Evolutionary conservation across 2,329 filamentous ascomycete genomes (phyloP), one percentile per base, ranked within the genome.

Genomic region (Diaporthe ilicicola): DNA sequence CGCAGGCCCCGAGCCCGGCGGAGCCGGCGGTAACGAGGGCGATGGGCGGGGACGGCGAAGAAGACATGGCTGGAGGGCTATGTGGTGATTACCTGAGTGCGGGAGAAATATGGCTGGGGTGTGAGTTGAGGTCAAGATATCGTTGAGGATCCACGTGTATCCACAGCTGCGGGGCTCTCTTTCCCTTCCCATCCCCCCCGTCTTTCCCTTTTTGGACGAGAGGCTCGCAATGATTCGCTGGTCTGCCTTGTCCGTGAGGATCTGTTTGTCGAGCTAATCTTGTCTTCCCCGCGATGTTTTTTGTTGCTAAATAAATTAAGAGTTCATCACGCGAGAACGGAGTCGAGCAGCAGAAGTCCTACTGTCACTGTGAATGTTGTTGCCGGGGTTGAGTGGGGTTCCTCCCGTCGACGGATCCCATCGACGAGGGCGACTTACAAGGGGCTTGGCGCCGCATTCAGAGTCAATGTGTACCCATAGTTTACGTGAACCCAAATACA

Each of bases 1-100:
- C 86, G 4, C 91, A 84, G 53, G 92, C 93, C 44, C 93, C 93
- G 39, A 95, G 87, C 3, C 93, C 93, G 74, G 93, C 85, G 53
- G 81, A 85, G 34, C 84, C 84, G n/a, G 85, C 86, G 0, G 86
- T 88, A 32, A 88, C 89, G 70, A 85, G 78, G 19, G 77, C 80
- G 4, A 84, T 81, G 5, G 77, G 77, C 61, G 75, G 75, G 9
- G 76, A 79, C 2, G 83, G 82, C 4, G 77, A 76, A 68, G 74
- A 74, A 54, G 76, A 74, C 74, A 79, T 78, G 64, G 65, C 37
- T 1, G 4, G 17, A 22, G 17, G 22, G 8, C 32, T 42, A 13
- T 4, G 15, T 59, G 19, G 54, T 32, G 55, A 37, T 17, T 62
- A 5, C 34, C 4, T 53, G 34, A 12, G 7, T 17, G 13, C 12